Conservation (phyloP, 1,284 basidiomycete genomes). For the Limonomyces culmigenus region DNA sequence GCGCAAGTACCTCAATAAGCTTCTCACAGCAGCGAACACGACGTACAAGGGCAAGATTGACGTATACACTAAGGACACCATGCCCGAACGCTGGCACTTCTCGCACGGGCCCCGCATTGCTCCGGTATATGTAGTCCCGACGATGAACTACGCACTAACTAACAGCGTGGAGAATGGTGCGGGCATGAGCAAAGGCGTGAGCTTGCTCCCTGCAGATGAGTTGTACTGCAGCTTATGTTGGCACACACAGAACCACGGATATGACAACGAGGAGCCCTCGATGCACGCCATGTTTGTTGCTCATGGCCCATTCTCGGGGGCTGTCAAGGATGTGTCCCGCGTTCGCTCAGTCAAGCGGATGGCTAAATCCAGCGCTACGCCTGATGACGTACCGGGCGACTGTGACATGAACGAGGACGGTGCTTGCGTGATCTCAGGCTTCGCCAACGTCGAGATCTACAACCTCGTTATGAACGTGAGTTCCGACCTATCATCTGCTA, state of each 20-base stretch:
- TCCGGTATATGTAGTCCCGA: slow-evolving; percentile 74
- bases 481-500: too few species aligned
- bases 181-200: slow-evolving; percentile 60
- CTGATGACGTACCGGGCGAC: slow-evolving; percentile 10
- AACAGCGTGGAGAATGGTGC: slow-evolving; percentile 41
- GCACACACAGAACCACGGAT: slow-evolving; percentile 56
- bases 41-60: slow-evolving; percentile 40
- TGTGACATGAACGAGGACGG: slow-evolving; percentile 28
- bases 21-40: slow-evolving; percentile 31
- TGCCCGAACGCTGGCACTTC: slow-evolving; percentile 74
- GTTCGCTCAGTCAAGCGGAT: slow-evolving; percentile 11
- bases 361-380: slow-evolving; percentile 1
- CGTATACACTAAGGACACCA: slow-evolving; percentile 66
- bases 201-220: slow-evolving; percentile 11
- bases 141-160: slow-evolving; percentile 59
- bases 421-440: slow-evolving; percentile 61
- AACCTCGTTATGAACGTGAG: slow-evolving; percentile 67
- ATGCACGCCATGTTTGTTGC: slow-evolving; percentile 89
- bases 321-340: slow-evolving; percentile 38
- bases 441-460: slow-evolving; percentile 76
- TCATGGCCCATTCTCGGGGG: slow-evolving; percentile 67
- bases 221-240: too few species aligned
- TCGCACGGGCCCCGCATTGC: slow-evolving; percentile 58
- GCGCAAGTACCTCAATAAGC: slow-evolving; percentile 32
- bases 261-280: slow-evolving; percentile 56